These are phyloP conservation scores for Lactarius hatsudake DNA, from an alignment of 768 basidiomycete species.

Conservation along the genomic window DNA sequence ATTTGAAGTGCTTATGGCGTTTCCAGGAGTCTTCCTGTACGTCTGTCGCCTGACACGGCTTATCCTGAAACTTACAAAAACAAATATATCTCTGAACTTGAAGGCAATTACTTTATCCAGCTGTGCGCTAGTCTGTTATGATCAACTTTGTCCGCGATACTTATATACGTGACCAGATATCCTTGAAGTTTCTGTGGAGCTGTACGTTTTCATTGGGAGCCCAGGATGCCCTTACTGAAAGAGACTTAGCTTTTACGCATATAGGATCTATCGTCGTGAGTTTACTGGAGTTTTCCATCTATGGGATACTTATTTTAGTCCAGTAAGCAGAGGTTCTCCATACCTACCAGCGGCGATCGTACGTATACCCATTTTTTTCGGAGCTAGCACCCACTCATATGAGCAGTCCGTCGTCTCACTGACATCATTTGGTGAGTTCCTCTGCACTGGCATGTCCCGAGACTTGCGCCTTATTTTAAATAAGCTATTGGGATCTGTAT, in stretches of 20 bases:
- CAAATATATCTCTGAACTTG: background rate
- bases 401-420: conserved; percentile 1
- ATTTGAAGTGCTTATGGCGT: background rate
- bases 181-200: conserved; percentile 1
- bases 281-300: background rate
- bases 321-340: background rate
- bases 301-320: background rate
- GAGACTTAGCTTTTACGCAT: background rate
- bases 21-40: conserved; percentile 5
- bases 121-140: background rate
- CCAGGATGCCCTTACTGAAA: background rate
- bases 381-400: background rate
- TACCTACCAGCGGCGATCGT: conserved; percentile 3
- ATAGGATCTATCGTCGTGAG: conserved; percentile 1
- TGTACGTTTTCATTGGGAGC: background rate
- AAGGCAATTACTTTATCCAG: background rate
- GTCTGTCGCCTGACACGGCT: background rate
- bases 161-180: background rate
- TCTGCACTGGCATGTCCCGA: background rate
- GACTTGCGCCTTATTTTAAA: background rate
- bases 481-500: background rate
- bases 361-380: background rate
- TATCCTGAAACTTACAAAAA: background rate
- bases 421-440: conserved; percentile 6
- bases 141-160: background rate